Percentiles rank a stretch among this genome's conserved stretches.
These are phyloP conservation scores for Thielaviopsis euricoi DNA, from an alignment of 2,329 filamentous ascomycete genomes.

Conservation along the genomic window DNA sequence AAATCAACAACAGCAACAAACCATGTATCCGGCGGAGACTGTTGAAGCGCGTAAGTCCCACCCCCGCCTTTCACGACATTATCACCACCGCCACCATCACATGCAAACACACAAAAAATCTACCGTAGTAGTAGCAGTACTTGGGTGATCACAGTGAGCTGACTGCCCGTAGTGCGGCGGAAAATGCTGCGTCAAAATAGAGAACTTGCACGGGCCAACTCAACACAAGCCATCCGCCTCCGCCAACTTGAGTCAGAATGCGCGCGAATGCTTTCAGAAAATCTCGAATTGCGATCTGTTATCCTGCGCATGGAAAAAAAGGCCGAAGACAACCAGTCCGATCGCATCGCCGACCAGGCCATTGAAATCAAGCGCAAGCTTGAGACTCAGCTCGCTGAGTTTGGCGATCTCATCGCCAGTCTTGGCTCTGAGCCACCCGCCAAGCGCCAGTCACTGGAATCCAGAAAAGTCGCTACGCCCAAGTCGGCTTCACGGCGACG, in stretches of 20 bases:
- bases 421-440: slow-evolving; percentile 44
- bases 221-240: slow-evolving; percentile 60
- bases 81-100: not conserved
- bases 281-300: slow-evolving; percentile 54
- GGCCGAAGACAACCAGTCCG: slow-evolving; percentile 42
- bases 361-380: slow-evolving; percentile 53
- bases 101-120: not conserved
- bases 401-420: slow-evolving; percentile 48
- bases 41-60: slow-evolving; percentile 50
- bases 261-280: slow-evolving; percentile 60
- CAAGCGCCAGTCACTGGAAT: slow-evolving; percentile 28
- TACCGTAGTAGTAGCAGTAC: too few species aligned
- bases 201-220: slow-evolving; percentile 67
- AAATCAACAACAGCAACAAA: slow-evolving; percentile 4
- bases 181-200: slow-evolving; percentile 71
- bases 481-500: slow-evolving; percentile 26
- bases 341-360: slow-evolving; percentile 47
- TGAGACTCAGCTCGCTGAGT: slow-evolving; percentile 55
- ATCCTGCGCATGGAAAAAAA: slow-evolving; percentile 54
- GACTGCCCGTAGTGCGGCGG: slow-evolving; percentile 44
- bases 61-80: not conserved
- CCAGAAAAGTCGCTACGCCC: slow-evolving; percentile 24
- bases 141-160: not conserved
- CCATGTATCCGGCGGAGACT: slow-evolving; percentile 30
- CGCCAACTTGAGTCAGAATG: slow-evolving; percentile 61